phyloP scores from a whole-genome alignment of 192 early-diverging fungal species.

The Haplosporangium gracile region DNA sequence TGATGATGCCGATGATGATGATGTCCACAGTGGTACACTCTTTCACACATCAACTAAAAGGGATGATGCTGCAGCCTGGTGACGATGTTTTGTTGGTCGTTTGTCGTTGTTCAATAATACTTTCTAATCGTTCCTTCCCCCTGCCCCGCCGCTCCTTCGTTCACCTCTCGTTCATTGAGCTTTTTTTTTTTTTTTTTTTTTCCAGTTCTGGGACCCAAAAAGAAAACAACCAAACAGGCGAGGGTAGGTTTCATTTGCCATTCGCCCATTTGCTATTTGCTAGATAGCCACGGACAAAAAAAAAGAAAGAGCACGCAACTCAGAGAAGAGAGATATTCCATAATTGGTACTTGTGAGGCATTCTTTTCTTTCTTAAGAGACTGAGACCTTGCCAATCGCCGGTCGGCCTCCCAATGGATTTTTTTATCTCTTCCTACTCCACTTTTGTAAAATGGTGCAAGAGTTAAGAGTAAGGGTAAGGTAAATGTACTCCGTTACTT shows the following conservation, averaged over 20 bases:
- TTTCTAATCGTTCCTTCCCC: background rate
- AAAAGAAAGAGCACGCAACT: background rate
- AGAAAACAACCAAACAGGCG: no score
- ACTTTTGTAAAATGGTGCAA: background rate
- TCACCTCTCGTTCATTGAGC: background rate
- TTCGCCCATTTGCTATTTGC: conserved; percentile 4
- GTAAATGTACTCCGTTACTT: no score
- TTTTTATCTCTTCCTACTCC: background rate
- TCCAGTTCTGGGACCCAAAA: no score
- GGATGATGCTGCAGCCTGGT: no score
- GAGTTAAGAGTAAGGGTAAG: no score
- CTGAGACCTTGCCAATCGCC: conserved; percentile 5
- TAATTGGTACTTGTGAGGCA: background rate
- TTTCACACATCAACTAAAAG: no score
- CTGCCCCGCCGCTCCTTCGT: background rate
- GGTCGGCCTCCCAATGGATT: background rate
- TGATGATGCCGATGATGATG: background rate
- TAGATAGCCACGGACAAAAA: conserved; percentile 3
- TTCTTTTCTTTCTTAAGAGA: background rate
- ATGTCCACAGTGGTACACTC: background rate
- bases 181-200: no score
- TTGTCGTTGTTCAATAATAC: no score
- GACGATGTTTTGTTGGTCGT: no score
- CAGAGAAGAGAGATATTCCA: background rate
- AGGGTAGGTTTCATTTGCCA: conserved; percentile 1